These are phyloP conservation scores for Phytophthora lateralis DNA, from an alignment of 352 stramenopile species.

Conservation along the genomic window DNA sequence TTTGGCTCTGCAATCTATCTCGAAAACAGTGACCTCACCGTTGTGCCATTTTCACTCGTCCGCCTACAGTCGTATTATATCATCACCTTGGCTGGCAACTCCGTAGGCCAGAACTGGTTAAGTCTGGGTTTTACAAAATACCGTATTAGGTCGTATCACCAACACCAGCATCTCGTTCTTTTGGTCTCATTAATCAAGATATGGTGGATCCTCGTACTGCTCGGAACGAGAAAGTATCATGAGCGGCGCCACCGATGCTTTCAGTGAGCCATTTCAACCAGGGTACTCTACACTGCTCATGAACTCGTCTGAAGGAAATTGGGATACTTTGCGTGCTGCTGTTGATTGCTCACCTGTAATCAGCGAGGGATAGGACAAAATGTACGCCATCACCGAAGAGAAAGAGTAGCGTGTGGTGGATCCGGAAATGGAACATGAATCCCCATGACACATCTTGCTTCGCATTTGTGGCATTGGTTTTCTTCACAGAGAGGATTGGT, in stretches of 20 bases:
- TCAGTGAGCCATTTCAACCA: constrained; percentile 1
- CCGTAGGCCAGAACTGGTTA: constrained; percentile 7
- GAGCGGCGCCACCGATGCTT: neutral
- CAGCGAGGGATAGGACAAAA: no score
- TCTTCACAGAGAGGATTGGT: neutral
- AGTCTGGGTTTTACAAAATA: neutral
- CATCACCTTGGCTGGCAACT: constrained; percentile 2
- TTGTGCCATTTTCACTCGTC: constrained; percentile 6
- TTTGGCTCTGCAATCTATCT: neutral
- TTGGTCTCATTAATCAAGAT: constrained; percentile 15
- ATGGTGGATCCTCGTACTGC: constrained; percentile 12
- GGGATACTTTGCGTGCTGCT: neutral
- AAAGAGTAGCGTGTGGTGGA: no score
- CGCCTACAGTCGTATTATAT: constrained; percentile 15
- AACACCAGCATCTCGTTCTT: constrained; percentile 20
- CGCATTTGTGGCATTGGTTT: neutral
- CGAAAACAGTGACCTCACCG: constrained; percentile 18
- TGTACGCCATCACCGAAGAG: neutral
- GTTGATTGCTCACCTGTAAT: constrained; percentile 12
- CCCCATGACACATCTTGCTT: neutral
- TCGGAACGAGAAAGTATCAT: constrained; percentile 11
- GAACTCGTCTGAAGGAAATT: constrained; percentile 18
- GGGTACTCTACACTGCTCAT: constrained; percentile 3
- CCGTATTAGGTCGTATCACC: constrained; percentile 5
- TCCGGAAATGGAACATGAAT: neutral